Evolutionary conservation across 169 alveolate genomes (phyloP).

Genomic region (Plasmodium chabaudi): DNA sequence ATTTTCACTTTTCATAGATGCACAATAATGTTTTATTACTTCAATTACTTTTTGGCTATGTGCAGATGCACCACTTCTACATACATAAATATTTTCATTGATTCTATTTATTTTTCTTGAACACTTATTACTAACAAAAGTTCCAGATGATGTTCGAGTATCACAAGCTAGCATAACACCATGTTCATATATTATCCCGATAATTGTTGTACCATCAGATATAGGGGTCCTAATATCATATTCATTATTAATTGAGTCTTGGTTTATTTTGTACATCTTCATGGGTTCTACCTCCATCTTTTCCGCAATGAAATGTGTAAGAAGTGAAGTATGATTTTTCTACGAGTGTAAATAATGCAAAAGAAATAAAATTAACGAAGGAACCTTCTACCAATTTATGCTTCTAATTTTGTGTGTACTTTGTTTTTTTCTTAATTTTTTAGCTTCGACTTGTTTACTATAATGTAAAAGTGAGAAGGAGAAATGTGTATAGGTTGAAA

Average conservation of each 20-base stretch:
- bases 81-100: conserved; percentile 90
- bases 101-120: conserved; percentile 92
- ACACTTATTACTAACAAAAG: conserved; percentile 91
- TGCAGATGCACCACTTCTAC: conserved; percentile 96
- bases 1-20: conserved; percentile 90
- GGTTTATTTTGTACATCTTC: not conserved
- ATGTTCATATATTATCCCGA: conserved; percentile 91
- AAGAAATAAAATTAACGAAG: too few relatives aligned
- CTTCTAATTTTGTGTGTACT: too few relatives aligned
- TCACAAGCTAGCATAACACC: conserved; percentile 96
- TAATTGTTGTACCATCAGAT: conserved; percentile 92
- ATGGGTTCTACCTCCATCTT: conserved; percentile 41
- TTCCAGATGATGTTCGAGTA: conserved; percentile 95
- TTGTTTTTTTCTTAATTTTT: too few relatives aligned
- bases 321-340: too few relatives aligned
- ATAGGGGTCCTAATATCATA: conserved; percentile 70
- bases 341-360: too few relatives aligned
- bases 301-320: too few relatives aligned
- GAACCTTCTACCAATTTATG: too few relatives aligned
- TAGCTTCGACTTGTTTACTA: too few relatives aligned
- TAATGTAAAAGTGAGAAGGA: too few relatives aligned
- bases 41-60: conserved; percentile 93
- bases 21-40: conserved; percentile 86
- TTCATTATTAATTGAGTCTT: not conserved
- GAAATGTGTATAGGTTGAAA: too few relatives aligned